Evolutionary conservation across 2,329 filamentous ascomycete genomes (phyloP).

Genomic region (Simplicillium aogashimaense): DNA sequence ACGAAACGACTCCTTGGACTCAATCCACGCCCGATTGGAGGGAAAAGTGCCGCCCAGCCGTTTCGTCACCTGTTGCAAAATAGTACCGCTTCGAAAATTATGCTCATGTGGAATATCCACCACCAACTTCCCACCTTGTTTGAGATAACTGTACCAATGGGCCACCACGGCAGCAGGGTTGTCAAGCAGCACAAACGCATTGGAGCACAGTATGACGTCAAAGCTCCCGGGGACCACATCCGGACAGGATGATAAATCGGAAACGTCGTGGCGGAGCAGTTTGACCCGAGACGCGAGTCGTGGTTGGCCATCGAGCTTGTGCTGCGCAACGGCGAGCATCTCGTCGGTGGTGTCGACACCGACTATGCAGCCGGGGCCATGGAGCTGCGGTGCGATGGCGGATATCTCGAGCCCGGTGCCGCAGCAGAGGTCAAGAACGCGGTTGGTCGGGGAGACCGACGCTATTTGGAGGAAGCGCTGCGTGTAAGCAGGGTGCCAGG

Average conservation of each 20-base stretch:
- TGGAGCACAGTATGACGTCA: too few relatives aligned
- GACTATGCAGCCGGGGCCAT: slow-evolving; percentile 15
- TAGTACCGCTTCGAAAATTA: slow-evolving; percentile 13
- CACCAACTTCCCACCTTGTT: slow-evolving; percentile 15
- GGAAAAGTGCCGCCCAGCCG: slow-evolving; percentile 11
- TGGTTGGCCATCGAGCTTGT: slow-evolving; percentile 11
- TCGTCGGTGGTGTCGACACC: slow-evolving; percentile 20
- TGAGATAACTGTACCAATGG: slow-evolving; percentile 19
- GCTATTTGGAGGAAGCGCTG: slow-evolving; percentile 17
- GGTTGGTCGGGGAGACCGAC: slow-evolving; percentile 13
- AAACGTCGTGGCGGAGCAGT: slow-evolving; percentile 17
- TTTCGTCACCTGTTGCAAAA: slow-evolving; percentile 17
- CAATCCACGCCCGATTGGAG: too few relatives aligned
- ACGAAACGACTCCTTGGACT: slow-evolving; percentile 11
- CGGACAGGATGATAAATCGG: slow-evolving; percentile 12
- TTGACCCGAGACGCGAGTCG: slow-evolving; percentile 10
- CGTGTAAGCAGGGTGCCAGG: slow-evolving; percentile 22
- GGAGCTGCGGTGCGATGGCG: slow-evolving; percentile 16
- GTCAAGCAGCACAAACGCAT: slow-evolving; percentile 4
- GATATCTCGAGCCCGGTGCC: slow-evolving; percentile 23
- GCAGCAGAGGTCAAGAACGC: slow-evolving; percentile 20
- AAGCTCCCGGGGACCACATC: not conserved
- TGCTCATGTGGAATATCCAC: slow-evolving; percentile 23
- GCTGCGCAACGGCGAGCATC: slow-evolving; percentile 19
- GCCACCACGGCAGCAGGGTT: slow-evolving; percentile 16